Base-by-base conservation (phyloP, 2,329 filamentous ascomycete species). In the Phialophora verrucosa region DNA sequence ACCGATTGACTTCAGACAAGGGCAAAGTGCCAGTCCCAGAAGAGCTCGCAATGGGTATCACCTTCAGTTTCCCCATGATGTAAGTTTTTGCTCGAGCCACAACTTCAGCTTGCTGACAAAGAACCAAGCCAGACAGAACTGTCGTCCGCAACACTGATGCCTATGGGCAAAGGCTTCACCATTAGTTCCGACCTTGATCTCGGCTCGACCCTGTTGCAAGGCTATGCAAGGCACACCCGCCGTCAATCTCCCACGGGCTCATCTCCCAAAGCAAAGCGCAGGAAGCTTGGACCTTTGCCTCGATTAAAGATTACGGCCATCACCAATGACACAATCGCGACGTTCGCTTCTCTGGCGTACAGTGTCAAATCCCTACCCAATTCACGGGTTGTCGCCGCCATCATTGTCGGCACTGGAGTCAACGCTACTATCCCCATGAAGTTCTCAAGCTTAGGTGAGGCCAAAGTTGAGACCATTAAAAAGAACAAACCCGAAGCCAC, bases 371-470 rank as follows among this genome's bases (percentile, higher is more conserved):
- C 86, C 20, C 79, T 84, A 14, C 79, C 81, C 0, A 84, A 85
- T 65, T 89, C 87, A 67, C 87, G 88, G 68, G 89, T 91, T 2
- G 86, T 85, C 31, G 93, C 94, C 90, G 90, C 90, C 4, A 83
- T 94, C 23, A 93, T 95, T 68, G 89, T 92, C 42, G 91, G 91
- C 11, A 94, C 91, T 0, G 91, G 91, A 3, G 90, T 89, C 74
- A 94, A 94, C 73, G 91, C 91, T 1, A 94, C 91, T 1, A 88
- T 94, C 49, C 88, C 90, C 0, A 84, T 95, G 76, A 86, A 84
- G 71, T 79, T 90, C 58, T 83, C 79, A 55, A 84, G 83, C 64
- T 80, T 95, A 20, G 86, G 90, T 68, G 80, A 84, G 8, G 84
- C 82, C 63, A 94, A 94, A 75, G 72, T 87, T 80, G 59, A 78